Conservation (phyloP, 345 rosid species). For the Capsella bursapastoris region DNA sequence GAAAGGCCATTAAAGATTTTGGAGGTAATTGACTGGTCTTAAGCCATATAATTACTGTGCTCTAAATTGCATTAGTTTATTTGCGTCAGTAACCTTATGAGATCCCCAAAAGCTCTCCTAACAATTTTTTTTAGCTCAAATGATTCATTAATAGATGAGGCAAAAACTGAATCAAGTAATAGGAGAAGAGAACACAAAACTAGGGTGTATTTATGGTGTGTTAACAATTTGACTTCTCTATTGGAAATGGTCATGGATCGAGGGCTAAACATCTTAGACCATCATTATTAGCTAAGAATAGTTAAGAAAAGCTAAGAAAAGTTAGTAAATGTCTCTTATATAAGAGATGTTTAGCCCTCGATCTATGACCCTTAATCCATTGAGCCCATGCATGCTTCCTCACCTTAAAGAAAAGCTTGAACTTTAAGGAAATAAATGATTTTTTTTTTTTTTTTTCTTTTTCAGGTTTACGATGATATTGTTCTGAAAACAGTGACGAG, state of each 20-base stretch:
- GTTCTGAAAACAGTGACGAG: no score
- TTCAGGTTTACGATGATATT: no score
- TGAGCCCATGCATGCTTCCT: not conserved
- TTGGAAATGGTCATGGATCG: not conserved
- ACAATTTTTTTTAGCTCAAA: not conserved
- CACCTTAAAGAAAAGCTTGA: not conserved
- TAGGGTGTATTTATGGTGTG: not conserved
- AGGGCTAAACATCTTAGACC: not conserved
- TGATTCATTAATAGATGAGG: not conserved
- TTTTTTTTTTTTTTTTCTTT: no score
- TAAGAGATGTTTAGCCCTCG: no score
- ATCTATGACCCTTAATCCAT: not conserved
- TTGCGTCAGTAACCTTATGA: not conserved
- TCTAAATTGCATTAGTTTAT: not conserved
- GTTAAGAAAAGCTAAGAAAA: no score
- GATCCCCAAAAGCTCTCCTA: constrained; percentile 3
- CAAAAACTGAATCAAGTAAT: not conserved
- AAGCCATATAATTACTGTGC: not conserved
- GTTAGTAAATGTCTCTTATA: no score
- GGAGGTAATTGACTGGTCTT: not conserved
- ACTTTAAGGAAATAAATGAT: not conserved
- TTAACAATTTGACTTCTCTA: not conserved
- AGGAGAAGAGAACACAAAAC: not conserved
- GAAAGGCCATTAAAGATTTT: constrained; percentile 1
- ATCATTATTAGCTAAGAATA: no score